A percentile compares a stretch with the other conserved stretches of the same genome.
These are phyloP conservation scores for Macroventuria anomochaeta DNA, from an alignment of 2,329 filamentous ascomycete species.

Conservation along the genomic window DNA sequence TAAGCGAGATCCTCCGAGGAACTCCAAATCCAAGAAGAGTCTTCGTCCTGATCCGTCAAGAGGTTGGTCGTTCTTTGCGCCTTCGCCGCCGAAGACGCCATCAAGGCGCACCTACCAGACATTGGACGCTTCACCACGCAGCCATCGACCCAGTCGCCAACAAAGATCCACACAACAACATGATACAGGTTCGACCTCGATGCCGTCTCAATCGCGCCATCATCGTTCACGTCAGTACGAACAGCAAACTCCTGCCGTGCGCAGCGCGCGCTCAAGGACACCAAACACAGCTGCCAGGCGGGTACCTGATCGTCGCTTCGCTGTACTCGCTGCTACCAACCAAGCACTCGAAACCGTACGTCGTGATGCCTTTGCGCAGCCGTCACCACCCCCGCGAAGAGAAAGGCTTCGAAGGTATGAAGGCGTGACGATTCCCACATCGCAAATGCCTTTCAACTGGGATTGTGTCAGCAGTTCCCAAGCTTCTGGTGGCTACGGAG, in stretches of 20 bases:
- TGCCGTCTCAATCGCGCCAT: slow-evolving; percentile 34
- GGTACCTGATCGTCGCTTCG: slow-evolving; percentile 47
- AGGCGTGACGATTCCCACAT: slow-evolving; percentile 39
- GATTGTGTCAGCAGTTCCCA: slow-evolving; percentile 47
- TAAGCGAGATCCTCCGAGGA: slow-evolving; percentile 44
- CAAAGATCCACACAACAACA: slow-evolving; percentile 27
- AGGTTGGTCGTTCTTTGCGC: slow-evolving; percentile 40
- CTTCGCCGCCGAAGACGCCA: slow-evolving; percentile 41
- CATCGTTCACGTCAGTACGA: slow-evolving; percentile 40
- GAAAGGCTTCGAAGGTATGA: slow-evolving; percentile 44
- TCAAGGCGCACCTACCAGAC: slow-evolving; percentile 34
- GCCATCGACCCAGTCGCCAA: slow-evolving; percentile 37
- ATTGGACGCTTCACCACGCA: slow-evolving; percentile 38
- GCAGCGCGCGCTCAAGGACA: slow-evolving; percentile 38
- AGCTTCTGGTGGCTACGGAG: slow-evolving; percentile 35
- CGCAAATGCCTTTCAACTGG: slow-evolving; percentile 46
- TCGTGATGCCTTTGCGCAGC: slow-evolving; percentile 45
- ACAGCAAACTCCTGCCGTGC: slow-evolving; percentile 28
- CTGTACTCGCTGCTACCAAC: slow-evolving; percentile 47
- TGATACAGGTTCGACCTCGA: slow-evolving; percentile 22
- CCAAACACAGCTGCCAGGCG: slow-evolving; percentile 45
- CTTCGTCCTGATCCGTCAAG: slow-evolving; percentile 32
- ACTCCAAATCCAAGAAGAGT: slow-evolving; percentile 42
- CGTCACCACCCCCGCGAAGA: slow-evolving; percentile 42
- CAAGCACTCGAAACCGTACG: slow-evolving; percentile 45